phyloP scores from a whole-genome alignment of 2,329 filamentous ascomycete species.

The Xylariaceae sp. region DNA sequence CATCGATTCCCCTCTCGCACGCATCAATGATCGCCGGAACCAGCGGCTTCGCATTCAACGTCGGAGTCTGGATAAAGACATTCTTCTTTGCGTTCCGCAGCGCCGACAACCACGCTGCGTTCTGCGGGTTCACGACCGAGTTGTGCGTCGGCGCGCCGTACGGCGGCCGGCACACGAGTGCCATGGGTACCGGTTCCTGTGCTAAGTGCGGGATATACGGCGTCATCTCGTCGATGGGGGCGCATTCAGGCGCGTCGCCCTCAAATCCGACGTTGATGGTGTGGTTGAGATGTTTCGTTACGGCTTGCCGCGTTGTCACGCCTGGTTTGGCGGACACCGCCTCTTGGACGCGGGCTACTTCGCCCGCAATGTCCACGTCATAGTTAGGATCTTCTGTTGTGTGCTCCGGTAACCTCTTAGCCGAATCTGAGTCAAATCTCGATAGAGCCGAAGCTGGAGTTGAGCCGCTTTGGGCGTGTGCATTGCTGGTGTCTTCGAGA shows the following conservation, averaged over 20 bases:
- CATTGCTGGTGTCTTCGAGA: background rate
- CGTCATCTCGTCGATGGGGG: conserved; percentile 55
- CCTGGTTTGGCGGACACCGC: conserved; percentile 45
- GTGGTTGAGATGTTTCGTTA: conserved; percentile 64
- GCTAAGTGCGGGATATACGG: conserved; percentile 58
- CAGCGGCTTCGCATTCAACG: conserved; percentile 68
- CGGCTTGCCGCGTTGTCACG: conserved; percentile 54
- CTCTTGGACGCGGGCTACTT: conserved; percentile 59
- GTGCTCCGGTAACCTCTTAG: conserved; percentile 42
- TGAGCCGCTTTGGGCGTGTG: background rate
- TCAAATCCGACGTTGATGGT: conserved; percentile 48
- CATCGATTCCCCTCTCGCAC: conserved; percentile 61
- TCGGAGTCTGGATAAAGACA: conserved; percentile 77
- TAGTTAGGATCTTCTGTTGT: conserved; percentile 59
- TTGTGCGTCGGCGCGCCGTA: conserved; percentile 61
- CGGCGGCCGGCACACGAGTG: conserved; percentile 65
- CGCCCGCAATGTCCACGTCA: conserved; percentile 56
- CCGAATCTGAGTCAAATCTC: background rate
- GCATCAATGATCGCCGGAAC: conserved; percentile 61
- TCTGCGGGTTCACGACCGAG: conserved; percentile 64
- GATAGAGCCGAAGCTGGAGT: background rate
- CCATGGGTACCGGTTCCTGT: conserved; percentile 62
- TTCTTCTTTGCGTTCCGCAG: conserved; percentile 58
- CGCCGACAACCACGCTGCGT: conserved; percentile 68
- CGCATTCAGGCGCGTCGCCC: conserved; percentile 51